Evolutionary conservation across 106 monocot species (phyloP).

Genomic region (Gastrodia elata): DNA sequence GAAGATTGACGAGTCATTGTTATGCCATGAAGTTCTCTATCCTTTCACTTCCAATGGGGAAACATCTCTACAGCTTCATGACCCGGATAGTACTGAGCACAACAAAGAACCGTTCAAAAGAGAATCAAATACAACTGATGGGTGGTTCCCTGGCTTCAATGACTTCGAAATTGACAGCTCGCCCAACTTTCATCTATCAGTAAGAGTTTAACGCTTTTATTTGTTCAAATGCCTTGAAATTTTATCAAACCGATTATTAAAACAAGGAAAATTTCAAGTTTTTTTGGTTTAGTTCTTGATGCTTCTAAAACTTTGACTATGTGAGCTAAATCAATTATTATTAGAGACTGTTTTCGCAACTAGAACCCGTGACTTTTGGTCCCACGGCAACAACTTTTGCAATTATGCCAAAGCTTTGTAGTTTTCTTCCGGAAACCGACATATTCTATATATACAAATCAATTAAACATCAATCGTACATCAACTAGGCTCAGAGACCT

Average conservation of each 20-base stretch:
- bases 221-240: background rate
- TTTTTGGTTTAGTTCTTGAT: background rate
- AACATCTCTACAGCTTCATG: constrained; percentile 11
- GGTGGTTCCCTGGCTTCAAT: constrained; percentile 41
- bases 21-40: constrained; percentile 74
- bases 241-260: background rate
- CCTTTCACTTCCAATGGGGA: constrained; percentile 29
- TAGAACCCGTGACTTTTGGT: too few relatives aligned
- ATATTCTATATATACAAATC: too few relatives aligned
- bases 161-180: constrained; percentile 39
- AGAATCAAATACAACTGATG: background rate
- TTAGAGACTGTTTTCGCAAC: too few relatives aligned
- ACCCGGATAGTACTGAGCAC: background rate
- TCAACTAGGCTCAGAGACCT: too few relatives aligned
- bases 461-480: too few relatives aligned
- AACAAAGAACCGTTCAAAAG: background rate
- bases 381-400: too few relatives aligned
- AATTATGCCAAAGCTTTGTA: too few relatives aligned
- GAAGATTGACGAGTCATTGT: constrained; percentile 34
- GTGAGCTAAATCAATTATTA: background rate
- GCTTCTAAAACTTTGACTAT: background rate
- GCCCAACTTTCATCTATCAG: constrained; percentile 61
- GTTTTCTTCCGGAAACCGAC: too few relatives aligned
- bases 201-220: constrained; percentile 16
- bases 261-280: too few relatives aligned